Base-by-base conservation (phyloP, 202 grass and related monocot genomes). In the Cymbopogon flexuosus region DNA sequence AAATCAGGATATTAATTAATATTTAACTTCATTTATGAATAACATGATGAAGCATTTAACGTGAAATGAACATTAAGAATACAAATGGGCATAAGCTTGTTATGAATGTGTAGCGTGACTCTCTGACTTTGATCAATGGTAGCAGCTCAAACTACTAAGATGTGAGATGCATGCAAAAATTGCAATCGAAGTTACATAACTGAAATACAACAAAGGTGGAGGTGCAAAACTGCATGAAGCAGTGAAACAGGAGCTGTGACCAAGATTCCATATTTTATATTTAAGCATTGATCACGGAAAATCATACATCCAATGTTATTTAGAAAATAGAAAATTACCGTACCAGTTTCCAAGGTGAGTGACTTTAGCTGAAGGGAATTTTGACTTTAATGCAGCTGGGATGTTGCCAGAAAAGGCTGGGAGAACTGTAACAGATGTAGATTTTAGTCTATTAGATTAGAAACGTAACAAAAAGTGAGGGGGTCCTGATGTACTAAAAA, bases 331-430 rank as follows among this genome's bases (percentile, higher is more conserved):
- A 56, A 77, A 68, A 83, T 27, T n/a, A 31, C 75, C 10, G 43
- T 10, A 93, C 87, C 91, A 90, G 57, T 93, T 88, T 80, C 85
- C 91, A 77, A 93, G 91, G 74, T 85, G 91, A 43, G 79, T 93
- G 40, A 93, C 86, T 86, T 83, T 90, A 80, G 91, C 87, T 83
- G 85, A 90, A 76, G 91, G 87, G 68, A 81, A 93, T 73, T 85
- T 93, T 49, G 51, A 87, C 69, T 77, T 90, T 23, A 93, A 64
- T n/a, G 75, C 75, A 34, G 64, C 75, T 69, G 91, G 91, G 46
- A 93, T 87, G 80, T 90, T 93, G 39, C 91, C 91, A 83, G 87
- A 93, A 84, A 93, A 93, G 40, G 91, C 91, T 65, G 91, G 91
- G 88, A 93, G 87, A 83, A 93, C 91, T 93, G 87, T 75, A 90